Base-by-base conservation (phyloP, 768 basidiomycete genomes). In the Suillus weaverae region DNA sequence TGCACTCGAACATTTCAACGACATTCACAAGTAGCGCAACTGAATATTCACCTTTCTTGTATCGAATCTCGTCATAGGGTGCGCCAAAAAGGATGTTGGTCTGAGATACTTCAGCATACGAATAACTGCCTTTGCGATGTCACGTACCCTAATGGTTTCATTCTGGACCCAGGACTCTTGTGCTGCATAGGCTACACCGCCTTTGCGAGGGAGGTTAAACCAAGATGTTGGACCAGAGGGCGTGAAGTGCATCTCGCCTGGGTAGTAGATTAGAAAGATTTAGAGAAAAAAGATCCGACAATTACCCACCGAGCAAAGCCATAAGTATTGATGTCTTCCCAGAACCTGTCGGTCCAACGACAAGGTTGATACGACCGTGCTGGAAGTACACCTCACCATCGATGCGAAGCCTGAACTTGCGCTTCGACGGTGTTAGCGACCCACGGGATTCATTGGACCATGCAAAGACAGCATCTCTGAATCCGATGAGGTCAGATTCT, bases 151-250 rank as follows among this genome's bases (percentile, higher is more conserved):
- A 61, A 92, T 90, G 0, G 90, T 92, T 64, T 89, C 90, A 67
- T 92, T 94, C 73, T 89, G 85, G 3, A 94, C 87, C 92, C 92
- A 96, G 5, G 90, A 87, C 71, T 94, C 91, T 73, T 96, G 93
- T 4, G 89, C 89, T 7, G 89, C 89, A 72, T 91, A 94, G 2
- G 91, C 87, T 44, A 95, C 83, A 6, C 92, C 91, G 1, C 81
- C 81, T 4, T 77, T 78, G 3, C 91, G 80, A 32, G 92, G 92
- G 7, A 94, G 83, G 66, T 85, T 86, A 74, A 83, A 90, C 83
- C 85, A 89, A 0, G 90, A 86, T 50, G 84, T 81, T 1, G 83
- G 78, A 10, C 76, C 72, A 9, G 78, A 77, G 2, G 82, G 84
- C 11, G 82, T 74, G 70, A 86, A 87, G 71, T 90, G 87, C 86